These are phyloP conservation scores for Phlyctochytrium arcticum DNA, from an alignment of 192 early-diverging fungal genomes.

Conservation along the genomic window DNA sequence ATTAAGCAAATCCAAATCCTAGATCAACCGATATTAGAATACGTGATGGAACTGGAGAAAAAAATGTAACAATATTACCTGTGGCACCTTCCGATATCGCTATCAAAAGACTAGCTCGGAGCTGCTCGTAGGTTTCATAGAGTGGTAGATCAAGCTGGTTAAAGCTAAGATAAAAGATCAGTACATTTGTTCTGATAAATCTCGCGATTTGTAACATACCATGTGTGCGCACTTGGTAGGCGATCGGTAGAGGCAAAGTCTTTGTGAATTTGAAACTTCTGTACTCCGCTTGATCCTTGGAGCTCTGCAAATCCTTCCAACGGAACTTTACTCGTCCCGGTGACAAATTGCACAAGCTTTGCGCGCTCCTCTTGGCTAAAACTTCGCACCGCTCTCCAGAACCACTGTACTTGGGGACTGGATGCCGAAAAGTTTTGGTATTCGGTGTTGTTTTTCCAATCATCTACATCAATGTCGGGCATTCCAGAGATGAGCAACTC, in stretches of 20 bases:
- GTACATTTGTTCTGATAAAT: neutral
- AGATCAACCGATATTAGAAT: too few species aligned
- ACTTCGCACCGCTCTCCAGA: slow-evolving; percentile 96
- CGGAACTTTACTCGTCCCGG: slow-evolving; percentile 97
- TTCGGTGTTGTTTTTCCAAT: slow-evolving; percentile 98
- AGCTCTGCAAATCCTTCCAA: slow-evolving; percentile 89
- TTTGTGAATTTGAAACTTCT: slow-evolving; percentile 99
- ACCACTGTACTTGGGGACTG: slow-evolving; percentile 94
- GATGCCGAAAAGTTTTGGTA: slow-evolving; percentile 86
- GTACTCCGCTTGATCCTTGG: slow-evolving; percentile 89
- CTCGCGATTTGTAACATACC: slow-evolving; percentile 48
- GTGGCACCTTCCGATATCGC: slow-evolving; percentile 91
- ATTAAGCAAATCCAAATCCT: slow-evolving; percentile 32
- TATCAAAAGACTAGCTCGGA: slow-evolving; percentile 74
- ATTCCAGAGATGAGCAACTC: slow-evolving; percentile 97
- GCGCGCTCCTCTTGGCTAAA: slow-evolving; percentile 97
- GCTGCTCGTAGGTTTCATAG: slow-evolving; percentile 86
- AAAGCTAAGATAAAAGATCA: slow-evolving; percentile 58
- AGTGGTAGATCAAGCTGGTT: slow-evolving; percentile 96
- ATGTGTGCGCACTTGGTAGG: slow-evolving; percentile 97
- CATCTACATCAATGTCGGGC: slow-evolving; percentile 98
- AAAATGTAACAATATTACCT: too few species aligned
- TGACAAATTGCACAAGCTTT: slow-evolving; percentile 96
- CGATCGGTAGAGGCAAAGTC: slow-evolving; percentile 81
- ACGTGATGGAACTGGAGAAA: too few species aligned